Evolutionary conservation across 2,329 filamentous ascomycete genomes (phyloP).

Genomic region (Pezicula radicicola): DNA sequence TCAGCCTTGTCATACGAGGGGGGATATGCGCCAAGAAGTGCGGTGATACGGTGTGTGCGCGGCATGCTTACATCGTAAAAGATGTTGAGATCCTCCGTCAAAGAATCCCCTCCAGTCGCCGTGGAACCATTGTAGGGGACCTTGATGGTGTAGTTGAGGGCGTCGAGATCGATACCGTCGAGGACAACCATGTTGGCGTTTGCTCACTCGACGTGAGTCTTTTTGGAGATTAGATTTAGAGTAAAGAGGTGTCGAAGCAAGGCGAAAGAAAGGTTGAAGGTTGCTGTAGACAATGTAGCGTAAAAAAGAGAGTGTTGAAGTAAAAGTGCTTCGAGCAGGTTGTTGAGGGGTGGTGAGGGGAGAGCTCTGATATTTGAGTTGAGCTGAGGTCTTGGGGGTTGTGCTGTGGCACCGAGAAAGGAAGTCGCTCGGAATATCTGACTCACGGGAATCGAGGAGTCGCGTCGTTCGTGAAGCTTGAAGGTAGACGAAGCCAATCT

Average conservation of each 20-base stretch:
- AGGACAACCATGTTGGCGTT: slow-evolving; percentile 12
- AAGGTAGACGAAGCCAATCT: no score
- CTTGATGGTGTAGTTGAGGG: slow-evolving; percentile 37
- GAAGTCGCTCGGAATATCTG: no score
- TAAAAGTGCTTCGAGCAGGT: no score
- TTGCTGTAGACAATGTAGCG: neutral
- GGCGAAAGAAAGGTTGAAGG: neutral
- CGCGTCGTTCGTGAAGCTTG: no score
- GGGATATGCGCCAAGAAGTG: neutral
- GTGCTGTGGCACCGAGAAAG: no score
- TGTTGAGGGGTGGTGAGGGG: no score
- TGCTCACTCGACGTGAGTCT: neutral
- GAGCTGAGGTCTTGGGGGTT: no score
- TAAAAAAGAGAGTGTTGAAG: neutral
- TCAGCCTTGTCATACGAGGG: neutral
- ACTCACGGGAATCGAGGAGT: no score
- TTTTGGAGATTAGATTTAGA: neutral
- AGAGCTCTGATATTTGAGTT: no score
- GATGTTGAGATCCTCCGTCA: slow-evolving; percentile 70
- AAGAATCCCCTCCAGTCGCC: slow-evolving; percentile 58
- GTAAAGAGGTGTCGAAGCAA: neutral
- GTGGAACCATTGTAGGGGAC: slow-evolving; percentile 51
- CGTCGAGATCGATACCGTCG: slow-evolving; percentile 39
- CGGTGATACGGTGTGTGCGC: neutral
- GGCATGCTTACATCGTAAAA: slow-evolving; percentile 66